phyloP scores from a whole-genome alignment of 1,284 basidiomycete genomes.

The Coniferiporia sulphurascens region DNA sequence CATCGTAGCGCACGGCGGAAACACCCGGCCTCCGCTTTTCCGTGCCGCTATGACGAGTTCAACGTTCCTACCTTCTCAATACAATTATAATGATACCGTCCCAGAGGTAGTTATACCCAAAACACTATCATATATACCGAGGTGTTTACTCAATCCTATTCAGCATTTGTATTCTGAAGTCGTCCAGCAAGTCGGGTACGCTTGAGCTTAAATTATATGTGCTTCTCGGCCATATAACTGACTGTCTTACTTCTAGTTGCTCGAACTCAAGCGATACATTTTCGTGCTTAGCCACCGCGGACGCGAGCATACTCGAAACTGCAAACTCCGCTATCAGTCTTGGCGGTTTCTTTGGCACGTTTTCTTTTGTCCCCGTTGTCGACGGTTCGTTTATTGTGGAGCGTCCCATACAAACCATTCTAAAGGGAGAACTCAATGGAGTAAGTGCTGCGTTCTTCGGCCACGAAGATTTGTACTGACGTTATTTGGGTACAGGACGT shows the following conservation, averaged over 20 bases:
- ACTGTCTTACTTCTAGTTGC: conserved; percentile 30
- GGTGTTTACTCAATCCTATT: not conserved
- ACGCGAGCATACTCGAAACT: conserved; percentile 29
- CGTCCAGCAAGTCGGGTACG: conserved; percentile 3
- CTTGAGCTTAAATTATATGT: not conserved
- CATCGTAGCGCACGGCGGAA: conserved; percentile 21
- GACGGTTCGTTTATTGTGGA: conserved; percentile 43
- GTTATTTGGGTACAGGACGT: conserved; percentile 33
- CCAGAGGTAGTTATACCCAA: conserved; percentile 14
- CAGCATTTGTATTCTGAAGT: conserved; percentile 3
- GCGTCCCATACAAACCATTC: conserved; percentile 35
- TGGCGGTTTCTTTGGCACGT: conserved; percentile 37
- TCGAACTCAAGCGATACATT: conserved; percentile 29
- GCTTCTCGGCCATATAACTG: not conserved
- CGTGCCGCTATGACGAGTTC: conserved; percentile 19
- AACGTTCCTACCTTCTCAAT: conserved; percentile 21
- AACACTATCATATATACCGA: not conserved
- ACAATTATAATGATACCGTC: conserved; percentile 19
- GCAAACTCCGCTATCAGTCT: conserved; percentile 33
- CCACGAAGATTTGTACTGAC: conserved; percentile 8
- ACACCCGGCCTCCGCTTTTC: conserved; percentile 20
- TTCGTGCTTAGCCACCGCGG: conserved; percentile 32
- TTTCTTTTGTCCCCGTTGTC: conserved; percentile 38
- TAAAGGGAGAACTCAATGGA: conserved; percentile 12
- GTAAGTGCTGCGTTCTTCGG: conserved; percentile 4